Percentiles rank a stretch among this genome's conserved stretches.
Conservation (phyloP, 2,329 filamentous ascomycete species). For the Pyrenophora graminea region DNA sequence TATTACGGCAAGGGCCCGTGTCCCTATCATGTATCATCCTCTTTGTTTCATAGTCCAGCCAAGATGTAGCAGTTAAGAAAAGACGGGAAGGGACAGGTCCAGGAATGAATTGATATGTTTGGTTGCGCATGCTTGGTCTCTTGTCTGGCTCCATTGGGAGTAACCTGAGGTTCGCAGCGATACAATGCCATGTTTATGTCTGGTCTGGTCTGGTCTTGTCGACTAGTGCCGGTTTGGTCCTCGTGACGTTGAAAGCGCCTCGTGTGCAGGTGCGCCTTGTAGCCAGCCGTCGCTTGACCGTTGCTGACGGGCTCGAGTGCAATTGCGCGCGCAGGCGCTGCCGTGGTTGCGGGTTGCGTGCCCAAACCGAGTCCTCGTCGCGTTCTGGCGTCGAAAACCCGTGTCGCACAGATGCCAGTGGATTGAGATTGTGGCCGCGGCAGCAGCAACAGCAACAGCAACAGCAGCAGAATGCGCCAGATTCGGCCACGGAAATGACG, state of each 20-base stretch:
- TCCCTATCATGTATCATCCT: constrained; percentile 20
- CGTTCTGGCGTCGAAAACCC: neutral
- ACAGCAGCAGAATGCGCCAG: neutral
- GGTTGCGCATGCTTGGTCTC: constrained; percentile 3
- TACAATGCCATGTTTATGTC: constrained; percentile 6
- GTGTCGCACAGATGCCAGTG: constrained; percentile 1
- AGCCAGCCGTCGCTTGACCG: neutral
- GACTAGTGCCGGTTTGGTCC: constrained; percentile 1
- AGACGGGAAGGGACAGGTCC: constrained; percentile 4
- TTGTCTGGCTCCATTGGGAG: constrained; percentile 9
- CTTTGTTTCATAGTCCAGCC: constrained; percentile 16
- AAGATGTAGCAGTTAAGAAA: constrained; percentile 11
- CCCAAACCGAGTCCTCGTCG: neutral
- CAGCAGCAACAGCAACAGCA: neutral
- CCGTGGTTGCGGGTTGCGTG: neutral
- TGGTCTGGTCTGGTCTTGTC: constrained; percentile 2
- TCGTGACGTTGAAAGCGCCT: constrained; percentile 13
- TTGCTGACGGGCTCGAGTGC: neutral
- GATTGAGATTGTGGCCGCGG: neutral
- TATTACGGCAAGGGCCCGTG: constrained; percentile 27
- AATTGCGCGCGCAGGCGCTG: constrained; percentile 4
- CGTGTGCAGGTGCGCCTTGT: constrained; percentile 1
- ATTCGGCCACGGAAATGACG: neutral
- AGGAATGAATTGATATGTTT: constrained; percentile 5
- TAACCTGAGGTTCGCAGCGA: constrained; percentile 5